A percentile compares a stretch with the other conserved stretches of the same genome.
Conservation (phyloP, 139 green algal genomes). For the Chlamydomonas applanata region DNA sequence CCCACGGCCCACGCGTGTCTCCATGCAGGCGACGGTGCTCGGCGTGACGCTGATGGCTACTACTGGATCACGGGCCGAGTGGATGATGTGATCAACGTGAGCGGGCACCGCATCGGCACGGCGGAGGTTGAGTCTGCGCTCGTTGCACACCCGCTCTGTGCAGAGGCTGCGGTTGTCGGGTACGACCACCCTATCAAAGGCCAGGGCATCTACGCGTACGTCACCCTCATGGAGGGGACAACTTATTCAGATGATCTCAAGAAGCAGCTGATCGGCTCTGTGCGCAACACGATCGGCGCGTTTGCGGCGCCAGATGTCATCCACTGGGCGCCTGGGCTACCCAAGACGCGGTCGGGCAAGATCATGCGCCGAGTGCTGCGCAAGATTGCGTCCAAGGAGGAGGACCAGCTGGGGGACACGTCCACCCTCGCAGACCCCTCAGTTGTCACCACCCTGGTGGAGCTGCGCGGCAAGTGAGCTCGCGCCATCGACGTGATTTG, state of each 20-base stretch:
- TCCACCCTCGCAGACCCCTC: conserved; percentile 78
- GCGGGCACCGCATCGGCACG: conserved; percentile 90
- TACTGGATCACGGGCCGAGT: conserved; percentile 88
- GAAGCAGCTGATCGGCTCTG: conserved; percentile 38
- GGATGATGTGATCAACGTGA: conserved; percentile 96
- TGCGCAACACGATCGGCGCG: conserved; percentile 64
- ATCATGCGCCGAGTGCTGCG: conserved; percentile 90
- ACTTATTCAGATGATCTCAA: conserved; percentile 9
- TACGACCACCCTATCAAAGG: conserved; percentile 88
- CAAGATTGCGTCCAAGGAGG: conserved; percentile 75
- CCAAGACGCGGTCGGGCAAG: conserved; percentile 87
- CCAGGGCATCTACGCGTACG: conserved; percentile 94
- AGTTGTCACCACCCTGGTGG: conserved; percentile 78
- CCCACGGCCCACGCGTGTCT: neutral
- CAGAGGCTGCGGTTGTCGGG: conserved; percentile 91
- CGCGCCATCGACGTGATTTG: no score
- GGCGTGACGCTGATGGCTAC: conserved; percentile 68
- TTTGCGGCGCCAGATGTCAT: conserved; percentile 96
- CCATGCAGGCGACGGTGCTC: conserved; percentile 70
- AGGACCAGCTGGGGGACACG: conserved; percentile 70
- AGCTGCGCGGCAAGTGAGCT: conserved; percentile 5
- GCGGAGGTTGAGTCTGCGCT: conserved; percentile 95
- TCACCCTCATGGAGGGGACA: conserved; percentile 79
- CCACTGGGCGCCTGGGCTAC: conserved; percentile 84
- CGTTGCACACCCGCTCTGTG: conserved; percentile 69